phyloP scores from a whole-genome alignment of 2,329 filamentous ascomycete genomes.

The Decorospora gaudefroyi region DNA sequence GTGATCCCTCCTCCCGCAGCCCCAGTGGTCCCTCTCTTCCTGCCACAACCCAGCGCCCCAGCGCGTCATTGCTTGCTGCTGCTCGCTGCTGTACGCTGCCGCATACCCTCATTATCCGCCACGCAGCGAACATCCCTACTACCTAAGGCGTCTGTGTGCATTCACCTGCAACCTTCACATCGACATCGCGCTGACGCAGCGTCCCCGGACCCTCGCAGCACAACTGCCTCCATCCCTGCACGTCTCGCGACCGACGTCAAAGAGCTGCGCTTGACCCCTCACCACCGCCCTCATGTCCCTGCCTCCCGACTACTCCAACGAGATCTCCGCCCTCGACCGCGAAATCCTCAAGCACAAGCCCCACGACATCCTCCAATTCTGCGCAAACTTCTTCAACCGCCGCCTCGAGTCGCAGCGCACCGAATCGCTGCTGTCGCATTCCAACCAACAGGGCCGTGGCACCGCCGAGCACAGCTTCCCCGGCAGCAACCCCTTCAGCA shows the following conservation, averaged over 20 bases:
- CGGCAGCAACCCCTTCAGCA: slow-evolving; percentile 77
- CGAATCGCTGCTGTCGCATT: slow-evolving; percentile 58
- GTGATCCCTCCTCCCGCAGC: slow-evolving; percentile 23
- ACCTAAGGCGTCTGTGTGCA: too few relatives aligned
- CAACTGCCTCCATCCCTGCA: slow-evolving; percentile 44
- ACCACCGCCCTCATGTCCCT: slow-evolving; percentile 47
- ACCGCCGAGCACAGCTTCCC: slow-evolving; percentile 77
- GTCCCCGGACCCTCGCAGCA: slow-evolving; percentile 36
- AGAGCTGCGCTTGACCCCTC: slow-evolving; percentile 46
- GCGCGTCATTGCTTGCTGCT: slow-evolving; percentile 25
- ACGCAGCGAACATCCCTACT: background rate
- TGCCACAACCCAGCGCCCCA: slow-evolving; percentile 15
- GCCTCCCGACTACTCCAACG: slow-evolving; percentile 55
- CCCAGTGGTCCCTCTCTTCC: slow-evolving; percentile 22
- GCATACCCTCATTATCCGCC: slow-evolving; percentile 1
- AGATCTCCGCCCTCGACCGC: slow-evolving; percentile 66
- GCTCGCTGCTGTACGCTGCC: slow-evolving; percentile 11
- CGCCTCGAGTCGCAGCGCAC: slow-evolving; percentile 68
- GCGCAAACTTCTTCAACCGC: slow-evolving; percentile 68
- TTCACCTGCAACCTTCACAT: too few relatives aligned
- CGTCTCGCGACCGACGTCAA: slow-evolving; percentile 45
- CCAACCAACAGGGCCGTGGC: slow-evolving; percentile 49
- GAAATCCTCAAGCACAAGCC: slow-evolving; percentile 64
- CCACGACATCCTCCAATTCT: slow-evolving; percentile 70
- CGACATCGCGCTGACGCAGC: slow-evolving; percentile 31